These are phyloP conservation scores for Amanita subjunquillea DNA, from an alignment of 768 basidiomycete species.

Conservation along the genomic window DNA sequence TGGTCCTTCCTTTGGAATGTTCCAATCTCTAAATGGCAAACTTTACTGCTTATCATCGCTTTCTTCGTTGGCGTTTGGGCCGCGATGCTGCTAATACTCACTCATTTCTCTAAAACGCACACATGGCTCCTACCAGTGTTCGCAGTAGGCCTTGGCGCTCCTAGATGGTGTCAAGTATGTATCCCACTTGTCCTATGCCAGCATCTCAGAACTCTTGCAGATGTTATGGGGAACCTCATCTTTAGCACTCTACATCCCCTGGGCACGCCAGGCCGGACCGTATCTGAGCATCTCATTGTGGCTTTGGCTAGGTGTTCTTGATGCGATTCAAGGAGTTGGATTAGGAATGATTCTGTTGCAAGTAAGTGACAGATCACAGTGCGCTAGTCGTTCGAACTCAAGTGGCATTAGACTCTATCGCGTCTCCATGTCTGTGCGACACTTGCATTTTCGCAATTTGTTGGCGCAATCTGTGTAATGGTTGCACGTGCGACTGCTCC, in stretches of 20 bases:
- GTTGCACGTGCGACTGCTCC: conserved; percentile 86
- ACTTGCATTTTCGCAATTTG: conserved; percentile 80
- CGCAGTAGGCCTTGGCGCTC: conserved; percentile 89
- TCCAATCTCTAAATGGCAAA: conserved; percentile 75
- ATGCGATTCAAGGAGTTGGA: conserved; percentile 91
- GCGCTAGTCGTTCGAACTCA: conserved; percentile 14
- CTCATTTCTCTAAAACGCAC: conserved; percentile 84
- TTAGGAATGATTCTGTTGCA: conserved; percentile 86
- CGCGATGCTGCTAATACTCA: conserved; percentile 60
- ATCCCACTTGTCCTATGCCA: background rate
- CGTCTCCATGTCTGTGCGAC: conserved; percentile 93
- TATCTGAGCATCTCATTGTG: conserved; percentile 86
- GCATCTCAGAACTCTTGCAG: conserved; percentile 13
- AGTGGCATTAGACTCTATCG: conserved; percentile 58
- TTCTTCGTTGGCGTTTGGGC: conserved; percentile 92
- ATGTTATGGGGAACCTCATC: conserved; percentile 97
- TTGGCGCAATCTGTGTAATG: conserved; percentile 89
- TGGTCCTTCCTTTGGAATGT: conserved; percentile 92
- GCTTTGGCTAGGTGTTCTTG: conserved; percentile 93
- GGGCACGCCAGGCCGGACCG: conserved; percentile 79
- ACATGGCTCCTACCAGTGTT: conserved; percentile 95
- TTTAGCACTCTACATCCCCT: conserved; percentile 85
- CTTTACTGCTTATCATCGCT: conserved; percentile 61
- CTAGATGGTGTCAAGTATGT: conserved; percentile 84
- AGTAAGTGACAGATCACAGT: conserved; percentile 18